Conservation (phyloP, 2,329 filamentous ascomycete genomes). For the Cladosporium sp. region DNA sequence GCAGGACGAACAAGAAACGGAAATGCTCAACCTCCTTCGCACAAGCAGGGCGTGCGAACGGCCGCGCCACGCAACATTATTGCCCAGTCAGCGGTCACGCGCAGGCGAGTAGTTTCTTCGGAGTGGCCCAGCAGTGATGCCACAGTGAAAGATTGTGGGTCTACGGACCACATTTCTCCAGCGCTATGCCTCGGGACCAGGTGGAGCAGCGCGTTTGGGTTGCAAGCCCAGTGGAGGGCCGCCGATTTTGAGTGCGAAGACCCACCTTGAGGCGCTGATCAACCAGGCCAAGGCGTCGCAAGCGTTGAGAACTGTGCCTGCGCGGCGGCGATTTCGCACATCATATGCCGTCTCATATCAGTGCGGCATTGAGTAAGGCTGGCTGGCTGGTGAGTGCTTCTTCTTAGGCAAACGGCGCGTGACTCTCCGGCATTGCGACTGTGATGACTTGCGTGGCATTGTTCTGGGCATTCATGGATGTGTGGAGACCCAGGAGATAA, state of each 20-base stretch:
- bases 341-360: conserved; percentile 6
- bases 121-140: conserved; percentile 19
- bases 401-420: neutral
- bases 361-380: conserved; percentile 6
- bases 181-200: conserved; percentile 17
- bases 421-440: neutral
- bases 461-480: neutral
- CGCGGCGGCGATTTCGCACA: conserved; percentile 4
- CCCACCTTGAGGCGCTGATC: conserved; percentile 13
- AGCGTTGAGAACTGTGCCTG: conserved; percentile 13
- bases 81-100: conserved; percentile 19
- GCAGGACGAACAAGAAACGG: conserved; percentile 9
- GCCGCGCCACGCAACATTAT: conserved; percentile 15
- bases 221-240: conserved; percentile 17
- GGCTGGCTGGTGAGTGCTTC: neutral
- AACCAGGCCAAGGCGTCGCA: conserved; percentile 15
- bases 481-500: neutral
- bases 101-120: conserved; percentile 19
- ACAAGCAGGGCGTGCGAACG: conserved; percentile 3
- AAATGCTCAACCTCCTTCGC: conserved; percentile 12
- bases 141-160: conserved; percentile 17
- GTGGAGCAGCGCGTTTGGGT: conserved; percentile 15
- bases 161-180: conserved; percentile 19
- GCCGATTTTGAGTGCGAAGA: conserved; percentile 12
- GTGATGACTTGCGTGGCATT: neutral